phyloP scores from a whole-genome alignment of 441 rosid species.

The Breynia disticha region DNA sequence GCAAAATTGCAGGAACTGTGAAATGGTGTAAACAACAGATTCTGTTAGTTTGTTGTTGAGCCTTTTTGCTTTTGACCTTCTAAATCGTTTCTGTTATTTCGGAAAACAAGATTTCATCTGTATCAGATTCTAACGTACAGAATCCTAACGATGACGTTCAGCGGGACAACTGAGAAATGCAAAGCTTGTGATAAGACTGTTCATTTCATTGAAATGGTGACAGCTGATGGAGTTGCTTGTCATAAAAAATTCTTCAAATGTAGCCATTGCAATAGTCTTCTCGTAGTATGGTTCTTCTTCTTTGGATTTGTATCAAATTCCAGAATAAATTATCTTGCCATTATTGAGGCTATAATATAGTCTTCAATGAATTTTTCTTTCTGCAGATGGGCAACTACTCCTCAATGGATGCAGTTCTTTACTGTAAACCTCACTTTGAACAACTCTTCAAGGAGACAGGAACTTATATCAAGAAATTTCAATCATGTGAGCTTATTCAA shows the following conservation, averaged over 20 bases:
- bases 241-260: conserved; percentile 61
- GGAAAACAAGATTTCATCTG: background rate
- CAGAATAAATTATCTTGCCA: no score
- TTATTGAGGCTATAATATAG: no score
- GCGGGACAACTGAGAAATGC: conserved; percentile 51
- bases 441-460: conserved; percentile 90
- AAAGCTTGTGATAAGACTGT: conserved; percentile 52
- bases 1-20: no score
- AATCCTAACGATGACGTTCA: conserved; percentile 22
- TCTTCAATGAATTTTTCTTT: no score
- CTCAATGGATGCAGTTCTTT: conserved; percentile 83
- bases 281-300: conserved; percentile 34
- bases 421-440: conserved; percentile 83
- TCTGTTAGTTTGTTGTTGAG: no score
- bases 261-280: conserved; percentile 51
- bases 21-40: no score
- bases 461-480: conserved; percentile 66
- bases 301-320: no score
- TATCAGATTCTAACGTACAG: background rate
- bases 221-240: conserved; percentile 41
- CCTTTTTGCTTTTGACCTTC: no score
- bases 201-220: conserved; percentile 32
- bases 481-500: conserved; percentile 29
- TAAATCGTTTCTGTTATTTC: no score
- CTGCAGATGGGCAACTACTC: conserved; percentile 78